Percentiles rank a stretch among this genome's conserved stretches.
Evolutionary conservation across 257 asterid genomes (phyloP).

Genomic region (Gentiana macrophylla): DNA sequence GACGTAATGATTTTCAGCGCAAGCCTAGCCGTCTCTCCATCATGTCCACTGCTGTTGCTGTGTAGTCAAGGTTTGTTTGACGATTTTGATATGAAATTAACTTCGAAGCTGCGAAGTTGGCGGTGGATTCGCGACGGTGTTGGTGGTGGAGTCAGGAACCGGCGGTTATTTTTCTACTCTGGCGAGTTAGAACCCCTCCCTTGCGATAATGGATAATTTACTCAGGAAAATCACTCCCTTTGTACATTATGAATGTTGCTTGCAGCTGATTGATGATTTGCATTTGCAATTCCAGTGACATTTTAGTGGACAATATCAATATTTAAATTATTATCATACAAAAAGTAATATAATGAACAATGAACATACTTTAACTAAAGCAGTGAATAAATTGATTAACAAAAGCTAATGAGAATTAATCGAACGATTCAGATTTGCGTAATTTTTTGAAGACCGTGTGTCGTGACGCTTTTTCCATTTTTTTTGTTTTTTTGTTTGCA

Average conservation of each 20-base stretch:
- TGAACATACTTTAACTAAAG: too few relatives aligned
- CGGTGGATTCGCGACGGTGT: constrained; percentile 1
- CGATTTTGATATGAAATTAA: constrained; percentile 7
- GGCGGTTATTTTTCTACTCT: constrained; percentile 16
- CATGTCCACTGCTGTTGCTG: constrained; percentile 14
- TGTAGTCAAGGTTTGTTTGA: constrained; percentile 31
- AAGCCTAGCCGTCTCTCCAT: constrained; percentile 61
- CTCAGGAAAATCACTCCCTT: constrained; percentile 13
- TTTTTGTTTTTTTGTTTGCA: too few relatives aligned
- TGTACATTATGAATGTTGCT: constrained; percentile 15
- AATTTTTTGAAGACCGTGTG: too few relatives aligned
- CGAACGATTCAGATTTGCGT: too few relatives aligned
- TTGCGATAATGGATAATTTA: constrained; percentile 16
- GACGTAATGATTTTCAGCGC: constrained; percentile 46
- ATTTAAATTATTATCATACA: background rate
- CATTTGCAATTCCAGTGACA: constrained; percentile 20
- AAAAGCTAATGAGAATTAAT: too few relatives aligned
- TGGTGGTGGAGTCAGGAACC: constrained; percentile 4
- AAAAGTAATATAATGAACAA: too few relatives aligned
- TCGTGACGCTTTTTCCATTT: too few relatives aligned
- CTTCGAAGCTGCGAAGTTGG: constrained; percentile 4
- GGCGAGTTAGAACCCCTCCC: constrained; percentile 11
- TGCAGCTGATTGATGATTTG: constrained; percentile 7
- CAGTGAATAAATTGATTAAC: too few relatives aligned
- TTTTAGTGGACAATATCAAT: constrained; percentile 9